These are phyloP conservation scores for Magnaporthales sp. DNA, from an alignment of 2,329 filamentous ascomycete species.

Conservation along the genomic window DNA sequence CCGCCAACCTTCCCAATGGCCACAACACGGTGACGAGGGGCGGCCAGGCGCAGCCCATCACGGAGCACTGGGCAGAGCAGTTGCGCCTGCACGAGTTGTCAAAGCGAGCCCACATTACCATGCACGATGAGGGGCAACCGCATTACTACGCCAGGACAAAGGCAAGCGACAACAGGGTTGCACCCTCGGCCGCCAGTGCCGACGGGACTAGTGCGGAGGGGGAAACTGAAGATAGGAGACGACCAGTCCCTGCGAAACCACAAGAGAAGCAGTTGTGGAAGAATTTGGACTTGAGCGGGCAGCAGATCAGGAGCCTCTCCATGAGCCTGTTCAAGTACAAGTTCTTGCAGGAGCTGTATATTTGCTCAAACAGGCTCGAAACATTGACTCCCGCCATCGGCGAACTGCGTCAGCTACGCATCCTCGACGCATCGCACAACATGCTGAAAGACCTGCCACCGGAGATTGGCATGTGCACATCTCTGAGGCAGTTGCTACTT, in stretches of 20 bases:
- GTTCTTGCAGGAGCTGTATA: constrained; percentile 85
- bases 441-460: constrained; percentile 72
- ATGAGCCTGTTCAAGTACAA: constrained; percentile 74
- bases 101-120: constrained; percentile 63
- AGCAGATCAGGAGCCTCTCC: constrained; percentile 78
- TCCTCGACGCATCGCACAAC: constrained; percentile 86
- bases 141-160: constrained; percentile 67
- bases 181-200: not conserved
- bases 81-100: constrained; percentile 71
- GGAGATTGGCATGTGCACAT: constrained; percentile 95
- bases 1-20: constrained; percentile 29
- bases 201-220: constrained; percentile 29
- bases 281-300: constrained; percentile 91
- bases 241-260: constrained; percentile 51
- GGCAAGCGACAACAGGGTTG: constrained; percentile 58
- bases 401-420: constrained; percentile 67
- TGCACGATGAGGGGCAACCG: constrained; percentile 55
- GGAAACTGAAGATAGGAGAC: constrained; percentile 46
- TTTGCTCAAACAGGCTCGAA: constrained; percentile 85
- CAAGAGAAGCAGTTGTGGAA: constrained; percentile 77
- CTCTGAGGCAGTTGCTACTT: constrained; percentile 73
- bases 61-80: constrained; percentile 82
- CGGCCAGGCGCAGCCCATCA: constrained; percentile 42
- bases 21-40: constrained; percentile 32
- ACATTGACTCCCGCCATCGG: constrained; percentile 75